phyloP scores from a whole-genome alignment of 2,329 filamentous ascomycete species.

The Cordyceps sp. region DNA sequence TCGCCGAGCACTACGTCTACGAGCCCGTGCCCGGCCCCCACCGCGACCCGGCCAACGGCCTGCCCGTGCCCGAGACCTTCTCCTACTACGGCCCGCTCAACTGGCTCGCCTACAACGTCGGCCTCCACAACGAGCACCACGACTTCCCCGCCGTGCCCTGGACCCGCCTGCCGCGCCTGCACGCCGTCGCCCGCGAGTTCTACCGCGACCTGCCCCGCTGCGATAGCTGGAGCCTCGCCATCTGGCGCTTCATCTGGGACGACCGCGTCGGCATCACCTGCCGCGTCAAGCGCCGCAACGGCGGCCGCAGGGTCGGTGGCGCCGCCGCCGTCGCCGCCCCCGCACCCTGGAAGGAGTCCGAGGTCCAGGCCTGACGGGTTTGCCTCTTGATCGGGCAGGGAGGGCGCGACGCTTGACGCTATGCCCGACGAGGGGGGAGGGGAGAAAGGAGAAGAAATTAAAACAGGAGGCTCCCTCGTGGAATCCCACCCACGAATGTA shows the following conservation, averaged over 20 bases:
- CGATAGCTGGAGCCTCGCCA: conserved; percentile 78
- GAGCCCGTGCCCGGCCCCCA: conserved; percentile 40
- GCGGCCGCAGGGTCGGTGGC: conserved; percentile 43
- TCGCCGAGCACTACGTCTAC: conserved; percentile 90
- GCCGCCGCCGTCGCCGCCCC: conserved; percentile 5
- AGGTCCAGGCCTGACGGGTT: conserved; percentile 43
- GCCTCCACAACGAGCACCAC: conserved; percentile 96
- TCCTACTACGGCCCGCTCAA: conserved; percentile 94
- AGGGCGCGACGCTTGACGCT: neutral
- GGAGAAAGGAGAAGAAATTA: neutral
- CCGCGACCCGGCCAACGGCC: conserved; percentile 37
- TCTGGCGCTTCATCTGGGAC: conserved; percentile 93
- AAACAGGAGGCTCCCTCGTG: too few species aligned
- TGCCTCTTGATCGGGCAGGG: too few species aligned
- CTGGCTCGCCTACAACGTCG: conserved; percentile 89
- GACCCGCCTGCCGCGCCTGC: conserved; percentile 66
- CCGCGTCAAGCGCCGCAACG: conserved; percentile 80
- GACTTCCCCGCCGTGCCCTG: conserved; percentile 96
- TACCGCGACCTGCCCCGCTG: conserved; percentile 79
- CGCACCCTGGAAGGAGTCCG: conserved; percentile 48
- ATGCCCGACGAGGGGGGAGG: neutral
- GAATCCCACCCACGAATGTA: too few species aligned
- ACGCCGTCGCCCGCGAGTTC: conserved; percentile 74
- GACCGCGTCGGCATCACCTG: conserved; percentile 79
- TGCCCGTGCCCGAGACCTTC: conserved; percentile 80